Percentiles rank a stretch among this genome's conserved stretches.
These are phyloP conservation scores for Blastocystis sp. DNA, from an alignment of 352 stramenopile genomes.

Conservation along the genomic window DNA sequence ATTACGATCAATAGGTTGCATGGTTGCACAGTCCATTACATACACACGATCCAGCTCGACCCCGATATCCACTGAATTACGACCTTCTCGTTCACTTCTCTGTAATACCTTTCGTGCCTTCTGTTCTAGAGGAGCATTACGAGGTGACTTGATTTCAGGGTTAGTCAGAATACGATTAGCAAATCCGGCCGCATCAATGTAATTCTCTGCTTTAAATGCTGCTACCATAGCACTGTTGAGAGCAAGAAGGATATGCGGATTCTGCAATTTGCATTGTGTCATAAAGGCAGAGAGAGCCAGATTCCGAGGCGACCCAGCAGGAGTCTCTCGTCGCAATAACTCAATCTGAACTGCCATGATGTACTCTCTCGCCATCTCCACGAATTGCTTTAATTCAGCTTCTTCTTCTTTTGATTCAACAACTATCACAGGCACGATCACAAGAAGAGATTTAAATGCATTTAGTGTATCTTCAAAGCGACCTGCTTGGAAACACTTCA, in stretches of 20 bases:
- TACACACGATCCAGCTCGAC: conserved; percentile 96
- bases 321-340: conserved; percentile 73
- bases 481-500: conserved; percentile 90
- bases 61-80: conserved; percentile 93
- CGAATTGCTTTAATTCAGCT: conserved; percentile 86
- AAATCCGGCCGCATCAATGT: conserved; percentile 95
- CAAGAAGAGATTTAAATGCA: conserved; percentile 86
- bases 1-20: conserved; percentile 91
- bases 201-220: conserved; percentile 99
- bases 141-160: conserved; percentile 90
- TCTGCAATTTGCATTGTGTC: conserved; percentile 97
- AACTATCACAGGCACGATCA: conserved; percentile 89
- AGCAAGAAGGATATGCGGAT: conserved; percentile 92
- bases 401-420: conserved; percentile 86
- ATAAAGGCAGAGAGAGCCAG: conserved; percentile 97
- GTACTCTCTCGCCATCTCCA: conserved; percentile 94
- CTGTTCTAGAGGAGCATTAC: conserved; percentile 85
- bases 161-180: conserved; percentile 95
- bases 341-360: conserved; percentile 93
- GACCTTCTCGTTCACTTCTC: conserved; percentile 95
- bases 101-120: conserved; percentile 94
- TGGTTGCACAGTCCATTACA: conserved; percentile 85
- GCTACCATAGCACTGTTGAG: conserved; percentile 98
- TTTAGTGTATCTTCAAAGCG: conserved; percentile 95
- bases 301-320: conserved; percentile 80